These are phyloP conservation scores for Dendrocalamus latiflorus DNA, from an alignment of 202 grass and related monocot genomes.

Conservation along the genomic window DNA sequence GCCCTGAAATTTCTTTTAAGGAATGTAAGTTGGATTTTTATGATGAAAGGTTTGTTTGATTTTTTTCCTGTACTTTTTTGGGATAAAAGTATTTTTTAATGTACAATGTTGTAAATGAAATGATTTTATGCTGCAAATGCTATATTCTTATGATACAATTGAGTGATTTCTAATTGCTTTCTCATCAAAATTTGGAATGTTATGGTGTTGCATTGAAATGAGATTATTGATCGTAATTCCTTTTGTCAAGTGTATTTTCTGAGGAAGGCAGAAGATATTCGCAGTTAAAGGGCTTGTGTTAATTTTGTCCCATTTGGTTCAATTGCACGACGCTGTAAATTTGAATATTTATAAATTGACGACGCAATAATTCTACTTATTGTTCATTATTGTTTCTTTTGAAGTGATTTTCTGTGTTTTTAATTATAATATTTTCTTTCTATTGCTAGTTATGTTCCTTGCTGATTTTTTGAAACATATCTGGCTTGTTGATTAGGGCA, in stretches of 20 bases:
- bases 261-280: not conserved
- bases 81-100: too few relatives aligned
- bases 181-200: too few relatives aligned
- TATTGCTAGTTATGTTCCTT: not conserved
- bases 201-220: too few relatives aligned
- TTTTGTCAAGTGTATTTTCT: not conserved
- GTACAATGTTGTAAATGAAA: too few relatives aligned
- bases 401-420: not conserved
- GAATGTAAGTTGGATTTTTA: too few relatives aligned
- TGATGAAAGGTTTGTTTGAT: too few relatives aligned
- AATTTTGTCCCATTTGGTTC: not conserved
- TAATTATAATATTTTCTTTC: not conserved
- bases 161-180: too few relatives aligned
- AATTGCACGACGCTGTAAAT: not conserved
- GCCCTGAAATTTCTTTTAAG: too few relatives aligned
- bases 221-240: too few relatives aligned
- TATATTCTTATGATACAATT: too few relatives aligned
- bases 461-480: not conserved
- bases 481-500: conserved; percentile 39
- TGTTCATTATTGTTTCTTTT: not conserved
- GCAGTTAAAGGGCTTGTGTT: not conserved
- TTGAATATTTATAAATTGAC: not conserved
- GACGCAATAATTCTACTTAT: not conserved
- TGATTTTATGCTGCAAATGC: too few relatives aligned
- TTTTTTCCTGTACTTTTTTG: too few relatives aligned